Evolutionary conservation across 305 asterid genomes (phyloP).

Genomic region (Nicotiana rustica): DNA sequence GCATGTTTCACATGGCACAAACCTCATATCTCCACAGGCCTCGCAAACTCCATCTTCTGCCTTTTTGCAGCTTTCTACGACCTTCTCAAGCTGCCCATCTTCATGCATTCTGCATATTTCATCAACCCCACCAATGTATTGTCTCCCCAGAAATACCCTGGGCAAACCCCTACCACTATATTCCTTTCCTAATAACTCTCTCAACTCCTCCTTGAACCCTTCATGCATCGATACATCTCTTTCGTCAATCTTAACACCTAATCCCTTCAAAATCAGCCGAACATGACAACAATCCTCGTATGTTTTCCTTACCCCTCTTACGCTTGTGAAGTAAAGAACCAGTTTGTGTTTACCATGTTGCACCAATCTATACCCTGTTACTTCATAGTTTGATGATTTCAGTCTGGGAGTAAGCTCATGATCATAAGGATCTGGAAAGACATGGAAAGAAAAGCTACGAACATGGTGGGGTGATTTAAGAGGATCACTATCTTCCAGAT

Average conservation of each 20-base stretch:
- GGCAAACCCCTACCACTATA: conserved; percentile 59
- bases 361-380: conserved; percentile 24
- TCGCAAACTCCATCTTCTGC: conserved; percentile 59
- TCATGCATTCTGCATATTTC: conserved; percentile 78
- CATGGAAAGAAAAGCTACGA: conserved; percentile 73
- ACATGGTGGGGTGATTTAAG: conserved; percentile 47
- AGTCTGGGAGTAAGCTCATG: conserved; percentile 60
- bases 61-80: conserved; percentile 61
- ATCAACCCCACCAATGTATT: conserved; percentile 74
- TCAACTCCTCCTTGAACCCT: conserved; percentile 76
- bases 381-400: conserved; percentile 36
- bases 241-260: conserved; percentile 75
- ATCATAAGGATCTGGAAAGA: conserved; percentile 44
- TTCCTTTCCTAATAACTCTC: conserved; percentile 60
- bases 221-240: conserved; percentile 90
- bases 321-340: conserved; percentile 75
- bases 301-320: conserved; percentile 86
- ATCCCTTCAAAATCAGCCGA: conserved; percentile 64
- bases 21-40: conserved; percentile 81
- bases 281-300: conserved; percentile 91
- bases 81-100: conserved; percentile 70
- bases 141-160: conserved; percentile 65
- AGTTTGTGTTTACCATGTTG: conserved; percentile 48
- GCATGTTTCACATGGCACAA: conserved; percentile 82
- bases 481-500: conserved; percentile 78